Evolutionary conservation across 495 filamentous ascomycete genomes (phyloP), one percentile per base, ranked within the genome.

Genomic region (Lasiosphaeria miniovina): DNA sequence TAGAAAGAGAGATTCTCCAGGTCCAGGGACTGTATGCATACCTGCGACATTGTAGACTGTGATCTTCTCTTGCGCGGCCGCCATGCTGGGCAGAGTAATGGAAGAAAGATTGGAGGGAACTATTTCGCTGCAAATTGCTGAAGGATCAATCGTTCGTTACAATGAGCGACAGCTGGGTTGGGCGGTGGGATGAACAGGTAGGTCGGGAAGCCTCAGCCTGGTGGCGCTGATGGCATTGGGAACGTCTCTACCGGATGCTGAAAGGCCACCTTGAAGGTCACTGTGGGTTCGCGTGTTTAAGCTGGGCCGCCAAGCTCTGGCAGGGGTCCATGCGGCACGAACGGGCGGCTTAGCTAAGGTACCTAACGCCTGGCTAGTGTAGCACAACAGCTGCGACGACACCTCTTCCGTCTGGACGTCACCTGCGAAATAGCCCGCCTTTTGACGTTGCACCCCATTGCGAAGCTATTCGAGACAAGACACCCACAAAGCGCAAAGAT

Each of bases 31-130:
- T 33, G 46, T 48, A 54, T 34, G 61, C 64, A 52, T 79, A 85
- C 87, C 87, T 50, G 87, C 75, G 49, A 89, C 74, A 52, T 87
- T 89, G 72, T 90, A 82, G 55, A 90, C 84, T 7, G 82, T 74
- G 45, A 91, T 86, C 60, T 85, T 87, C 61, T 82, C 77, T 69
- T 78, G 74, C 15, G 74, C 71, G 9, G 76, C 59, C 72, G 82
- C 80, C 57, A 63, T 77, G 61, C 4, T 77, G 5, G 4, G 12
- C 32, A 11, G 24, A 24, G 2, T 24, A 1, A 1, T 2, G 24
- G 2, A 2, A 24, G 24, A 24, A 24, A 24, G 2, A 24, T 24
- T 24, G 24, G 24, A 24, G 24, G 24, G 24, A 24, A 24, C 24
- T 24, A 24, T 1, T 24, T 24, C 1, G 2, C 24, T 24, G 24